Base-by-base conservation (phyloP, 106 monocot genomes). In the Vanilla planifolia region DNA sequence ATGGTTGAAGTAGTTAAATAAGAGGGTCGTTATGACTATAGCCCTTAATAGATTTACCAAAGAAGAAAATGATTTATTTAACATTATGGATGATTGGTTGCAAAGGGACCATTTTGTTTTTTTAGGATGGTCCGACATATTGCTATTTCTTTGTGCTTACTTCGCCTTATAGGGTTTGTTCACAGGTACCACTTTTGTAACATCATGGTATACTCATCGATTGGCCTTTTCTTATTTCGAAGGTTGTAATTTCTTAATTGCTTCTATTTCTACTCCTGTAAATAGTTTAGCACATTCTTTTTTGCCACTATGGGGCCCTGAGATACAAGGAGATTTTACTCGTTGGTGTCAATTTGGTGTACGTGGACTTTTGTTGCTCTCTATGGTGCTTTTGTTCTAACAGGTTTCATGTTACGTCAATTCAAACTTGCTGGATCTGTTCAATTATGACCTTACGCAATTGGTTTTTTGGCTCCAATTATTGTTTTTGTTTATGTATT, bases 81-180 rank as follows among this genome's bases (percentile, higher is more conserved):
- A 59, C 57, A 67, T 45, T 67, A 67, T 67, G 67, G 56, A 67
- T 57, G 56, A 55, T 57, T 55, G 67, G 43, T 67, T 56, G 28
- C 13, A 4, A 33, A 68, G 59, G 34, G 45, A 59, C 23, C 23
- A 16, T 68, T 59, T 59, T 34, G 13, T 67, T 56, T 67, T 59
- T 59, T 58, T 59, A 36, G 68, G 59, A 8, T 59, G 44, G 67
- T 67, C 67, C 28, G 20, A 15, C 47, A 55, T 57, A 45, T 40
- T 67, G 67, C 67, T 69, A 32, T 48, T 66, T 69, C 69, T 27
- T 55, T 66, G 66, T 66, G 15, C 53, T 66, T 41, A 52, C 55
- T 66, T 55, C 52, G 1, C 4, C 17, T 44, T 44, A 44, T 13
- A 17, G 15, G 44, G 0, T 44, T 16, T 13, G 40, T 40, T 40